These are phyloP conservation scores for Pleurotus tuoliensis DNA, from an alignment of 768 basidiomycete genomes.

Conservation along the genomic window DNA sequence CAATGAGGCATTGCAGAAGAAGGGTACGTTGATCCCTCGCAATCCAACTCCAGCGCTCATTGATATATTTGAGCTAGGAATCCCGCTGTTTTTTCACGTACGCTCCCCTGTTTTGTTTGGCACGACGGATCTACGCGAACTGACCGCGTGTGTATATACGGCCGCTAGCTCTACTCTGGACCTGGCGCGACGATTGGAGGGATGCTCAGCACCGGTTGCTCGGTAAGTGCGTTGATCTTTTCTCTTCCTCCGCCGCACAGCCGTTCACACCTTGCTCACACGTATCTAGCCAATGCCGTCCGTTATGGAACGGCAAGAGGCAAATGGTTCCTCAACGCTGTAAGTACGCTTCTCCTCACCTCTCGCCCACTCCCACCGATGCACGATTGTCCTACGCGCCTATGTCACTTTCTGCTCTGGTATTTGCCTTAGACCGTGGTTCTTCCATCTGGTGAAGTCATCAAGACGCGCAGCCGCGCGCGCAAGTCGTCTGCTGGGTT, in stretches of 20 bases:
- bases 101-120: neutral
- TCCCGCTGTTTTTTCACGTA: slow-evolving; percentile 83
- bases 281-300: slow-evolving; percentile 72
- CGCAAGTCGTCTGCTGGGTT: slow-evolving; percentile 88
- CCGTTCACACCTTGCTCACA: neutral
- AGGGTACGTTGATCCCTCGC: slow-evolving; percentile 33
- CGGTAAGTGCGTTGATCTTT: slow-evolving; percentile 54
- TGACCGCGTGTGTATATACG: neutral
- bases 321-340: slow-evolving; percentile 88
- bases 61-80: slow-evolving; percentile 45
- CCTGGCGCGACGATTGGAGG: slow-evolving; percentile 83
- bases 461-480: slow-evolving; percentile 77
- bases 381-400: too few relatives aligned
- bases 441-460: slow-evolving; percentile 82
- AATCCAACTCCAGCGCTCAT: neutral
- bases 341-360: slow-evolving; percentile 28
- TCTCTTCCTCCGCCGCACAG: slow-evolving; percentile 6
- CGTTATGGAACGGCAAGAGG: slow-evolving; percentile 86
- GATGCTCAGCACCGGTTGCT: slow-evolving; percentile 84
- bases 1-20: slow-evolving; percentile 60
- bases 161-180: slow-evolving; percentile 62
- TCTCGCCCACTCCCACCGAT: neutral
- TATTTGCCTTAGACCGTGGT: slow-evolving; percentile 66
- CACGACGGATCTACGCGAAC: neutral
- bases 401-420: too few relatives aligned